Evolutionary conservation across 768 basidiomycete species (phyloP).

Genomic region (Phallus indusiatus): DNA sequence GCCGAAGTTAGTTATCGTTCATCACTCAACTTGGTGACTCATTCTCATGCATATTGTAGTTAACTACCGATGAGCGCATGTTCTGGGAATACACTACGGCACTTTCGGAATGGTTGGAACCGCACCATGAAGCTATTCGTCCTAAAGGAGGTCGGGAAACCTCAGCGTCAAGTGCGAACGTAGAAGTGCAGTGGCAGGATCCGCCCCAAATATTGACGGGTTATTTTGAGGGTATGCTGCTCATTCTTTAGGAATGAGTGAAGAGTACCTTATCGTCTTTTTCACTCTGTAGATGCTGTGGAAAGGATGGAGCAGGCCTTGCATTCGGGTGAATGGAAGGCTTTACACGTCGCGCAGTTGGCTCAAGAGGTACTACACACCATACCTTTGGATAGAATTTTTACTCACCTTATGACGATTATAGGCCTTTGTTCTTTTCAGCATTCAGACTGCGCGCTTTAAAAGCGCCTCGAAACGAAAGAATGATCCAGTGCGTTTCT

Average conservation of each 20-base stretch:
- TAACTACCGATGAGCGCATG: slow-evolving; percentile 53
- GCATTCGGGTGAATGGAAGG: slow-evolving; percentile 33
- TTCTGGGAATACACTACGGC: slow-evolving; percentile 52
- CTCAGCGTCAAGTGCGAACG: slow-evolving; percentile 38
- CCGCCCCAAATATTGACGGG: slow-evolving; percentile 42
- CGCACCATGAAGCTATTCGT: slow-evolving; percentile 64
- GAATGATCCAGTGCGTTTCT: slow-evolving; percentile 58
- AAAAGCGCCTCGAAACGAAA: slow-evolving; percentile 56
- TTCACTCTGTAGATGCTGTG: slow-evolving; percentile 37
- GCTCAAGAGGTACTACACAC: slow-evolving; percentile 53
- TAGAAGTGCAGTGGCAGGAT: slow-evolving; percentile 54
- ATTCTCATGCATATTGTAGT: slow-evolving; percentile 26
- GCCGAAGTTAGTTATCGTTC: slow-evolving; percentile 35
- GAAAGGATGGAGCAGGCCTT: slow-evolving; percentile 38
- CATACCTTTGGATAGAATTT: neutral
- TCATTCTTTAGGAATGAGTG: no score
- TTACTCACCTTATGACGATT: neutral
- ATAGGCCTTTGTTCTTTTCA: slow-evolving; percentile 65
- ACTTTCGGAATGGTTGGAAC: slow-evolving; percentile 67
- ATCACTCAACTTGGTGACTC: neutral
- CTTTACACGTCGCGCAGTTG: slow-evolving; percentile 66
- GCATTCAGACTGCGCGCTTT: slow-evolving; percentile 64
- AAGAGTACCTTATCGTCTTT: neutral
- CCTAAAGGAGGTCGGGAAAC: slow-evolving; percentile 19
- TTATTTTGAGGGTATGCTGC: slow-evolving; percentile 53